These are phyloP conservation scores for Iris macrosiphon DNA, from an alignment of 106 monocot species.

Conservation along the genomic window DNA sequence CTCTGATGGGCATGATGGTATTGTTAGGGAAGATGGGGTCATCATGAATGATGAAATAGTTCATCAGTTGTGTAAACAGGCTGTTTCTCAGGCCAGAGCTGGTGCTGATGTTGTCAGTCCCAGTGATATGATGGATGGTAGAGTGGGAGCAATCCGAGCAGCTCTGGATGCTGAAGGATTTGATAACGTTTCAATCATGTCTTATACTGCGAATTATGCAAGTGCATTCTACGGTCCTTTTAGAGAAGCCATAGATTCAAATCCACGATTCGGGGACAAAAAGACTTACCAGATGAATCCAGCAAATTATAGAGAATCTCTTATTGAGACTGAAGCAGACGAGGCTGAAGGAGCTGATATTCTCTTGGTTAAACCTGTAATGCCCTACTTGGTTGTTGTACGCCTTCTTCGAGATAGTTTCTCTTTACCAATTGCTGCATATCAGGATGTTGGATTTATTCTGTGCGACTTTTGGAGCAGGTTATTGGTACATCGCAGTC, in stretches of 20 bases:
- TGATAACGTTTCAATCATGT: conserved; percentile 94
- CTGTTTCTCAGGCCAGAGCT: conserved; percentile 92
- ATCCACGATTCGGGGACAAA: conserved; percentile 93
- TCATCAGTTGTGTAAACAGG: conserved; percentile 95
- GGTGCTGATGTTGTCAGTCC: conserved; percentile 99
- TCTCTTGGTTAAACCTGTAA: conserved; percentile 65
- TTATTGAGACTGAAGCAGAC: conserved; percentile 68
- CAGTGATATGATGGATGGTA: conserved; percentile 99
- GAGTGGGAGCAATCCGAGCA: conserved; percentile 70
- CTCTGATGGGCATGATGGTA: conserved; percentile 99
- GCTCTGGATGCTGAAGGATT: conserved; percentile 93
- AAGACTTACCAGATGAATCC: conserved; percentile 98
- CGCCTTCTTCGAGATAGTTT: conserved; percentile 79
- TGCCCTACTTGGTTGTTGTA: conserved; percentile 76
- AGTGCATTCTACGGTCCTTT: background rate
- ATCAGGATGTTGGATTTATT: too few species aligned
- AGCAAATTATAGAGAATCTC: conserved; percentile 84
- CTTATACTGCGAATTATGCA: conserved; percentile 92
- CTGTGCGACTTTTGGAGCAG: too few species aligned
- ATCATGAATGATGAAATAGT: conserved; percentile 99
- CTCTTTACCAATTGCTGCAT: conserved; percentile 75
- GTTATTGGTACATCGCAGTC: too few species aligned
- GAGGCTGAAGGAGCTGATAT: conserved; percentile 83
- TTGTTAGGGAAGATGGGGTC: conserved; percentile 99
- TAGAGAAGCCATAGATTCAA: conserved; percentile 49